A percentile compares a stretch with the other conserved stretches of the same genome.
phyloP scores from a whole-genome alignment of 1,139 yeast genomes.

The Taphrina pruni region DNA sequence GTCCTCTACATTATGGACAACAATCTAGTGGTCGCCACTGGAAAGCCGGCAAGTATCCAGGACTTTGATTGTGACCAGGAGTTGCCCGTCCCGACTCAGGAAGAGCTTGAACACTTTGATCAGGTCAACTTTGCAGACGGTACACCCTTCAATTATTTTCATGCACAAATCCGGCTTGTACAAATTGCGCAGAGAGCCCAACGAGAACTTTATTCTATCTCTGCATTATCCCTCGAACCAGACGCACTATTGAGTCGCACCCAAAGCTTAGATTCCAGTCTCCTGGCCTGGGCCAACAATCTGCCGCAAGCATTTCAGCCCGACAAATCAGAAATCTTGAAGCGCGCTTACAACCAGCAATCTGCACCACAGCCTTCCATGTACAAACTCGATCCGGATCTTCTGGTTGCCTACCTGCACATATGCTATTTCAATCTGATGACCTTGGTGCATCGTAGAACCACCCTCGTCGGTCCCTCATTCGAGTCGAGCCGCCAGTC shows the following conservation, averaged over 20 bases:
- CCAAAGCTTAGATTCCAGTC: conserved; percentile 43
- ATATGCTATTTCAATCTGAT: conserved; percentile 23
- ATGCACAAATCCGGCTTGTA: conserved; percentile 35
- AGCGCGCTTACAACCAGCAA: not conserved
- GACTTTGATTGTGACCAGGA: conserved; percentile 54
- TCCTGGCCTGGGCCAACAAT: conserved; percentile 42
- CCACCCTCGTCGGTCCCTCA: not conserved
- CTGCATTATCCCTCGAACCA: conserved; percentile 38
- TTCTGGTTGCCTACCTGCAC: conserved; percentile 13
- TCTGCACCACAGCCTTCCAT: not conserved
- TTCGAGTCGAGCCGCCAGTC: not conserved
- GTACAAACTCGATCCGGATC: not conserved
- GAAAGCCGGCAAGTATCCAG: conserved; percentile 65
- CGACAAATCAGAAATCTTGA: not conserved
- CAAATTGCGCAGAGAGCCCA: conserved; percentile 49
- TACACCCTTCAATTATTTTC: conserved; percentile 14
- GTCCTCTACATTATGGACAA: conserved; percentile 62
- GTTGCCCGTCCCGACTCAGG: conserved; percentile 34
- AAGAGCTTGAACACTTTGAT: conserved; percentile 3
- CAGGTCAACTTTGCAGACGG: conserved; percentile 9
- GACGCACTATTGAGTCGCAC: conserved; percentile 42
- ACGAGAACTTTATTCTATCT: conserved; percentile 50
- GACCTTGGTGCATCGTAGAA: conserved; percentile 29
- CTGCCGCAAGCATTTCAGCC: conserved; percentile 26
- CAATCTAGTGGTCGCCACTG: conserved; percentile 62